Evolutionary conservation across 2,329 filamentous ascomycete genomes (phyloP), one percentile per base, ranked within the genome.

Genomic region (Aspergillus udagawae): DNA sequence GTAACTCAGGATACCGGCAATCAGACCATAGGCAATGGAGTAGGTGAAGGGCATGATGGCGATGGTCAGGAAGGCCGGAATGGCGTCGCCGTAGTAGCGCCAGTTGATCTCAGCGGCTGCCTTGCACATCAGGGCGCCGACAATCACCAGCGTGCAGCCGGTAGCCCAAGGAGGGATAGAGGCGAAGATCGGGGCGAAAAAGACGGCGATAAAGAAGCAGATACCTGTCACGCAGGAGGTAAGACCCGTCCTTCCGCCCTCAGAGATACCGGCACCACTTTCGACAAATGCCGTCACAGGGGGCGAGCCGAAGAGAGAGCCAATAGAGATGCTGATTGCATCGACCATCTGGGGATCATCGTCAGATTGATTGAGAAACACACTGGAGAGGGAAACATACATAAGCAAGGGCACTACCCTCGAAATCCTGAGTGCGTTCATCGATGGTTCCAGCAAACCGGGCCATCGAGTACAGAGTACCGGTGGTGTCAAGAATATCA

Each of bases 141-240:
- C 90, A 42, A 96, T 85, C 64, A 96, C 82, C 27, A 95, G 82
- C n/a, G 92, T 92, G 70, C 89, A 92, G 50, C 91, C 91, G 0
- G 91, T 96, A 2, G 91, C 91, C 90, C 90, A 95, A 0, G 91
- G 87, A 4, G 91, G 91, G 57, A 95, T 94, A 0, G 89, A 92
- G 9, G 91, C 91, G 69, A 95, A 95, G 56, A 95, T 93, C 0
- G 91, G 91, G 0, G 91, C 91, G 70, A 95, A 95, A 80, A 95
- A 95, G 60, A 95, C 83, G 56, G 89, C 85, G 70, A 95, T 85
- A 77, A 96, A 88, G 80, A 96, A 96, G 76, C 88, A 92, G 51
- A 95, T 56, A 4, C 91, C 91, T 0, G 90, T 87, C 17, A 85
- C 79, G 73, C 93, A 89, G 49, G 90, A 86, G 0, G 91, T 94